Base-by-base conservation (phyloP, 2,329 filamentous ascomycete species). In the Talaromyces sp. region DNA sequence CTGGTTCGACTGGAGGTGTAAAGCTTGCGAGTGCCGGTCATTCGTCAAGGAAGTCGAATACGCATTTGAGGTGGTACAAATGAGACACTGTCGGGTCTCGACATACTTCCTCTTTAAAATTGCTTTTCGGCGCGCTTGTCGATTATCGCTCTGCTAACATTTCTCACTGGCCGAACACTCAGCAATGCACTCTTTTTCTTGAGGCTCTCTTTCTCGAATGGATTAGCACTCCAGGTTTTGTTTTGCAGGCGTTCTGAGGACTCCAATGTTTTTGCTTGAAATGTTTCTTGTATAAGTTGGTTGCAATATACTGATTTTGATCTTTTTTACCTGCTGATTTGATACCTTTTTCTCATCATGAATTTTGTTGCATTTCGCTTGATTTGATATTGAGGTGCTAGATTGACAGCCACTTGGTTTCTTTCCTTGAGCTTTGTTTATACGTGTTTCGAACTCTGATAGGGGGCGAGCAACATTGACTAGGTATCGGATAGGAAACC, bases 41-140 rank as follows among this genome's bases (percentile, higher is more conserved):
- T 10, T 27, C 52, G 16, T 57, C 61, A 31, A 45, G n/a, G 27
- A 63, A 56, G 50, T 63, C 61, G 16, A 31, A 57, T 37, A 31
- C 19, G 33, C 24, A 35, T 35, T 57, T 37, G 22, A 22, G 13
- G 10, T 50, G 50, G 48, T 13, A 63, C 31, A 47, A 35, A 57
- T 63, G 19, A 57, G 91, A 13, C 24, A 16, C 22, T 11, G 2
- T 39, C 1, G 5, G 11, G 8, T 14, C 3, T 6, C 11, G 3
- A 24, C 14, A n/a, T 27, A 10, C 31, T 22, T 39, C 6, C n/a
- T 14, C 31, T 19, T 33, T 27, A 16, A 31, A 35, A 14, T 3
- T 14, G n/a, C 22, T 9, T 37, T 0, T 16, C 2, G 16, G n/a
- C 11, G 33, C n/a, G 2, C 11, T 24, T 39, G 10, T 14, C 11